Evolutionary conservation across 768 basidiomycete species (phyloP).

Genomic region (Myochromella boudieri): DNA sequence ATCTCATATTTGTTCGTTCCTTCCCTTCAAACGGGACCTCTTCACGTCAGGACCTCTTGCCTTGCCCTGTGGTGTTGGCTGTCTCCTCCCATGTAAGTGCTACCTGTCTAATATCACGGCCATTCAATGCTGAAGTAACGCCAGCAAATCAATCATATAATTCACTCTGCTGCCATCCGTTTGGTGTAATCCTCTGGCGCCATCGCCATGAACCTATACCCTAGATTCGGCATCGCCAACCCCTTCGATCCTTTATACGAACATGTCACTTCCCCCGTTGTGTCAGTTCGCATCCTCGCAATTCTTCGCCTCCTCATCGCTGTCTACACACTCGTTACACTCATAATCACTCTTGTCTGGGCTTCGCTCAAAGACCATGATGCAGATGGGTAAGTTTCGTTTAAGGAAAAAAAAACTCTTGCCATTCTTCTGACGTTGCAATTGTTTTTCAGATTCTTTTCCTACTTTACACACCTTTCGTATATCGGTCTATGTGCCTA

Average conservation of each 20-base stretch:
- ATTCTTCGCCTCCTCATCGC: constrained; percentile 47
- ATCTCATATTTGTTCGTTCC: neutral
- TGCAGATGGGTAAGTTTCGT: constrained; percentile 31
- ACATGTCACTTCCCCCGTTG: constrained; percentile 50
- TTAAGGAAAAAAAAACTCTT: neutral
- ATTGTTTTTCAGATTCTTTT: constrained; percentile 28
- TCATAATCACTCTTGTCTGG: constrained; percentile 38
- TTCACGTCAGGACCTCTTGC: no score
- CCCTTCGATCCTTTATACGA: constrained; percentile 35
- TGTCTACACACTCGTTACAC: constrained; percentile 45
- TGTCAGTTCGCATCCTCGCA: constrained; percentile 45
- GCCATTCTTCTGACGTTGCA: neutral
- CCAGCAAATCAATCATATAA: no score
- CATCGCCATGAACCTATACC: constrained; percentile 11
- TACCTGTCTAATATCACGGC: neutral
- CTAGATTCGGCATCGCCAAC: constrained; percentile 14
- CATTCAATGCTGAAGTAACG: no score
- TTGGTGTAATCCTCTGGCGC: neutral
- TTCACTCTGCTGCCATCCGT: neutral
- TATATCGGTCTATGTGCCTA: constrained; percentile 65
- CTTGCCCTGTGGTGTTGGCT: neutral
- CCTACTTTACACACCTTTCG: constrained; percentile 65
- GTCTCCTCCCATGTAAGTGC: neutral
- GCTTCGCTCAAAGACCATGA: constrained; percentile 24
- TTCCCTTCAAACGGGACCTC: no score